Percentiles rank a stretch among this genome's conserved stretches.
Conservation (phyloP, 2,329 filamentous ascomycete species). For the Diaporthe helianthi region DNA sequence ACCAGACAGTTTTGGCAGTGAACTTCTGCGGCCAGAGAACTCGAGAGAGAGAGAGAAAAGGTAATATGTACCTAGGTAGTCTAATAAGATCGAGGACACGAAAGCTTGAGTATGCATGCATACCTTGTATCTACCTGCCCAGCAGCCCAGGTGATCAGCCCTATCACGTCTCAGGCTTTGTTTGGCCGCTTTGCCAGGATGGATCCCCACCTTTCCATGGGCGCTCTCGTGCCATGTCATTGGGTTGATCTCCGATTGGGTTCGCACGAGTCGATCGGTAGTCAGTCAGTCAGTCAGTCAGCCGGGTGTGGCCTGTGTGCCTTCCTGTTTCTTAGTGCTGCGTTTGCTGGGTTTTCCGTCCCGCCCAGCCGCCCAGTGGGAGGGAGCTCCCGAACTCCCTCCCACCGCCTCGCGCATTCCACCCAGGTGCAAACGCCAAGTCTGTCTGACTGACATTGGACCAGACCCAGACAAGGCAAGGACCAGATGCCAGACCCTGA, state of each 20-base stretch:
- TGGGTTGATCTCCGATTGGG: constrained; percentile 18
- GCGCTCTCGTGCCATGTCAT: constrained; percentile 1
- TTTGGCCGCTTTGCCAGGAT: no score
- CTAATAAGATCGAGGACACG: background rate
- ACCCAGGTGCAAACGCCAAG: background rate
- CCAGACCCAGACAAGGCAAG: background rate
- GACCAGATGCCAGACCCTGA: constrained; percentile 15
- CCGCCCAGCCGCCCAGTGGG: background rate
- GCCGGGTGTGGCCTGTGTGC: background rate
- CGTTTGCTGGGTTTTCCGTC: background rate
- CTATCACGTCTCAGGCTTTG: constrained; percentile 18
- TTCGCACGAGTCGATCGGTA: background rate
- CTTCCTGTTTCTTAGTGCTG: background rate
- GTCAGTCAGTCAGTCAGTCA: no score
- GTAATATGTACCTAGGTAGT: no score
- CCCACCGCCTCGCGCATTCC: background rate
- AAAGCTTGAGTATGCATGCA: background rate
- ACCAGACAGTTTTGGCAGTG: background rate
- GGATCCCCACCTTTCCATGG: background rate
- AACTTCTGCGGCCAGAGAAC: background rate
- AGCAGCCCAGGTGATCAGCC: no score
- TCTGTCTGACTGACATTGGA: background rate
- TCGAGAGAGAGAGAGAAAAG: background rate
- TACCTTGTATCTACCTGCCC: no score
- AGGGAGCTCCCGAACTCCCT: background rate